Evolutionary conservation across 2,329 filamentous ascomycete species (phyloP).

Genomic region (Leptographium lundbergii): DNA sequence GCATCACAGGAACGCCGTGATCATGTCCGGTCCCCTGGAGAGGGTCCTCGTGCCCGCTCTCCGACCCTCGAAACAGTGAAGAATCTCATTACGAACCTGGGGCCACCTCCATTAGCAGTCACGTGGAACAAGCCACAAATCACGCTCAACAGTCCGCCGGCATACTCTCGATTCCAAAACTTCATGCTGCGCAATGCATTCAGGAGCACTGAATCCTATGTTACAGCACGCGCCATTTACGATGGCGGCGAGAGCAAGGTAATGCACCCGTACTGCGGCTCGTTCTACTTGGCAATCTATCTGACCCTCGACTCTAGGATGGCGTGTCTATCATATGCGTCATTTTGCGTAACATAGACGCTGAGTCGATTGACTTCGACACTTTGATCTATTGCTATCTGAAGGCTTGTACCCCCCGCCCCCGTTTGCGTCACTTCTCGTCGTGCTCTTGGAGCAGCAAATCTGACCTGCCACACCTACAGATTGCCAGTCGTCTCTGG

Average conservation of each 20-base stretch:
- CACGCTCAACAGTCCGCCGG: constrained; percentile 47
- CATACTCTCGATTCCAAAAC: constrained; percentile 57
- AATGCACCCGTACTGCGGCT: neutral
- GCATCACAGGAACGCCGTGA: constrained; percentile 46
- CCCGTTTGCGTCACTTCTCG: neutral
- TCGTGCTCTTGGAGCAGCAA: neutral
- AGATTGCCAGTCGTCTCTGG: constrained; percentile 60
- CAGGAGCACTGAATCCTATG: constrained; percentile 49
- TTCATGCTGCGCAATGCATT: constrained; percentile 62
- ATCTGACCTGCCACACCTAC: neutral
- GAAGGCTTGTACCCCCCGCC: constrained; percentile 31
- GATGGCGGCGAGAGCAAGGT: constrained; percentile 60
- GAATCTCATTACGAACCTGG: constrained; percentile 51
- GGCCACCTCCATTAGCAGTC: constrained; percentile 53
- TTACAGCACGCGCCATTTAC: constrained; percentile 53
- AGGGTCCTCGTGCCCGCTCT: constrained; percentile 37
- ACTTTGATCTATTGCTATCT: constrained; percentile 55
- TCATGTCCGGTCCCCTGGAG: constrained; percentile 40
- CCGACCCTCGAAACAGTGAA: constrained; percentile 48
- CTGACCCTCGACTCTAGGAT: constrained; percentile 28
- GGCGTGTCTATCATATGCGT: constrained; percentile 57
- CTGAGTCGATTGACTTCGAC: constrained; percentile 52
- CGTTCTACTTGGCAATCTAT: neutral
- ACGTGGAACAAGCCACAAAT: constrained; percentile 58
- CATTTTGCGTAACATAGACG: constrained; percentile 54